Evolutionary conservation across 352 stramenopile species (phyloP).

Genomic region (Phytophthora crassamura): DNA sequence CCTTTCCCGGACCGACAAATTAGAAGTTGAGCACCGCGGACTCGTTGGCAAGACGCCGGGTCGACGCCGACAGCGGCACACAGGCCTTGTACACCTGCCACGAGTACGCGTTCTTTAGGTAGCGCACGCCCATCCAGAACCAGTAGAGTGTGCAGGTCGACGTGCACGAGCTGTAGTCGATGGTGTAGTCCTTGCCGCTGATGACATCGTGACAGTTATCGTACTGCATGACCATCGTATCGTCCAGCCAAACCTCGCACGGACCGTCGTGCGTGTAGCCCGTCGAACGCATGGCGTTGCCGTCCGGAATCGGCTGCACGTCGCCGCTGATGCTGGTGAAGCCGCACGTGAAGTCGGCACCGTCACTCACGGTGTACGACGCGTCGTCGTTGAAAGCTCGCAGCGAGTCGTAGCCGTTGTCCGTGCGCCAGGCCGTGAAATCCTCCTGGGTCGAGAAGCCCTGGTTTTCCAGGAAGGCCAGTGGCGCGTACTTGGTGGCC

Average conservation of each 20-base stretch:
- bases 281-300: constrained; percentile 41
- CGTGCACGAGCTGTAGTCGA: constrained; percentile 50
- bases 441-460: constrained; percentile 49
- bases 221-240: constrained; percentile 41
- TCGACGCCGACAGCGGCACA: constrained; percentile 31
- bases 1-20: neutral
- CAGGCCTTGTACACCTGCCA: constrained; percentile 73
- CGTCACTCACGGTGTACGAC: constrained; percentile 43
- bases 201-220: constrained; percentile 45
- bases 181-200: constrained; percentile 41
- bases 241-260: constrained; percentile 56
- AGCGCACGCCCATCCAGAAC: constrained; percentile 53
- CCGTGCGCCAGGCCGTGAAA: constrained; percentile 44
- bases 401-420: constrained; percentile 50
- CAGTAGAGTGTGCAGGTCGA: constrained; percentile 46
- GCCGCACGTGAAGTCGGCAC: constrained; percentile 44
- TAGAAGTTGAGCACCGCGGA: constrained; percentile 30
- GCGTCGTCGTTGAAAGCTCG: constrained; percentile 49
- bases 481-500: constrained; percentile 46
- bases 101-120: constrained; percentile 55
- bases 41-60: constrained; percentile 29
- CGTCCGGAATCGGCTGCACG: constrained; percentile 43
- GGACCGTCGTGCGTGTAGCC: constrained; percentile 60
- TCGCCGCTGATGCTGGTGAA: constrained; percentile 36
- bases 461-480: constrained; percentile 60